A percentile compares a stretch with the other conserved stretches of the same genome.
phyloP scores from a whole-genome alignment of 768 basidiomycete species.

The Russula virescens region DNA sequence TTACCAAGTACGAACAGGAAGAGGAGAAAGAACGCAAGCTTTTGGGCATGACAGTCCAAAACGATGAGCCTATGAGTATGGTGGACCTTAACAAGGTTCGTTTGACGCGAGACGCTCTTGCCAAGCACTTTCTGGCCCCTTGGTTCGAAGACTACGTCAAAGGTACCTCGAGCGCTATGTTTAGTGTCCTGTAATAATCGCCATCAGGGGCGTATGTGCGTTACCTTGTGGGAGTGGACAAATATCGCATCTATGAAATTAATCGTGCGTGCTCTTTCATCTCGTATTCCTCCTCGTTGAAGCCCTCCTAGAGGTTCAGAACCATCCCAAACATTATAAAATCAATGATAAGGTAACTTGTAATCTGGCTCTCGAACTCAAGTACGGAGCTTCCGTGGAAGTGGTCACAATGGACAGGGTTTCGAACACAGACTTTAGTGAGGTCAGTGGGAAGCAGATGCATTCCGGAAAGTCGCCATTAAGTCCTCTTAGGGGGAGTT shows the following conservation, averaged over 20 bases:
- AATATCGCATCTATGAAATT: slow-evolving; percentile 80
- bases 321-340: slow-evolving; percentile 60
- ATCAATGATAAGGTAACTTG: slow-evolving; percentile 61
- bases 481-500: slow-evolving; percentile 57
- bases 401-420: slow-evolving; percentile 78
- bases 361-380: slow-evolving; percentile 58
- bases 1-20: slow-evolving; percentile 66
- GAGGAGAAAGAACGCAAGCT: slow-evolving; percentile 58
- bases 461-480: background rate
- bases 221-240: slow-evolving; percentile 66
- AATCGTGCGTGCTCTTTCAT: slow-evolving; percentile 47
- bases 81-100: slow-evolving; percentile 57
- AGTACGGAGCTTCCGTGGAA: slow-evolving; percentile 63
- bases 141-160: slow-evolving; percentile 84
- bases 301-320: slow-evolving; percentile 42
- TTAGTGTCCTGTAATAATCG: background rate
- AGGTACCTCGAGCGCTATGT: slow-evolving; percentile 40
- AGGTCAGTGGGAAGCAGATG: slow-evolving; percentile 40
- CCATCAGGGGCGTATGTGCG: slow-evolving; percentile 77
- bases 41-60: slow-evolving; percentile 39
- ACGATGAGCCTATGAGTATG: slow-evolving; percentile 45
- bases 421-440: slow-evolving; percentile 62
- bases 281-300: slow-evolving; percentile 7
- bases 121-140: slow-evolving; percentile 63
- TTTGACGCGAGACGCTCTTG: slow-evolving; percentile 64